These are phyloP conservation scores for Penicillium occitanis DNA, from an alignment of 2,329 filamentous ascomycete species.

Conservation along the genomic window DNA sequence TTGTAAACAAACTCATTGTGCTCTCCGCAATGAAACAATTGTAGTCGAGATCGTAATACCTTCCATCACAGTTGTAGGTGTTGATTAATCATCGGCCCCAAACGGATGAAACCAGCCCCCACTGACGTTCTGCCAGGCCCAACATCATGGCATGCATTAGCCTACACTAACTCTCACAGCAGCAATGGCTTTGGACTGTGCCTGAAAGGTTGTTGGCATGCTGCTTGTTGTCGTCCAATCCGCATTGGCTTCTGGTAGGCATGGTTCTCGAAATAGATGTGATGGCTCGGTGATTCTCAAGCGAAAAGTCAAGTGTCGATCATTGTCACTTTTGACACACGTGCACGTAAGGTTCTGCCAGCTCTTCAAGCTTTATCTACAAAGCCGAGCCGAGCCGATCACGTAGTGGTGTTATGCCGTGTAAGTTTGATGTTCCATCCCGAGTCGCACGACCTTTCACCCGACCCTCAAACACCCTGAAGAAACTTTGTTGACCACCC, in stretches of 20 bases:
- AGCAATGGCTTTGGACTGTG: constrained; percentile 1
- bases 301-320: neutral
- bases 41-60: neutral
- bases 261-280: neutral
- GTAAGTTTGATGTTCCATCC: neutral
- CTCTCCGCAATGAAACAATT: neutral
- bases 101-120: constrained; percentile 19
- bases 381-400: neutral
- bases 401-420: neutral
- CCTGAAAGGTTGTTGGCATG: neutral
- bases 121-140: neutral
- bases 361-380: neutral
- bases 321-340: neutral
- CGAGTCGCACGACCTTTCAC: neutral
- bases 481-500: neutral
- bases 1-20: neutral
- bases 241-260: constrained; percentile 1
- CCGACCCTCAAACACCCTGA: neutral
- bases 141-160: constrained; percentile 14
- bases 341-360: neutral
- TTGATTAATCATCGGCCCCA: constrained; percentile 6
- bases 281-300: neutral
- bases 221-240: neutral
- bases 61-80: neutral
- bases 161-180: neutral